Conservation (phyloP, 345 rosid species). For the Anastatica hierochuntica region DNA sequence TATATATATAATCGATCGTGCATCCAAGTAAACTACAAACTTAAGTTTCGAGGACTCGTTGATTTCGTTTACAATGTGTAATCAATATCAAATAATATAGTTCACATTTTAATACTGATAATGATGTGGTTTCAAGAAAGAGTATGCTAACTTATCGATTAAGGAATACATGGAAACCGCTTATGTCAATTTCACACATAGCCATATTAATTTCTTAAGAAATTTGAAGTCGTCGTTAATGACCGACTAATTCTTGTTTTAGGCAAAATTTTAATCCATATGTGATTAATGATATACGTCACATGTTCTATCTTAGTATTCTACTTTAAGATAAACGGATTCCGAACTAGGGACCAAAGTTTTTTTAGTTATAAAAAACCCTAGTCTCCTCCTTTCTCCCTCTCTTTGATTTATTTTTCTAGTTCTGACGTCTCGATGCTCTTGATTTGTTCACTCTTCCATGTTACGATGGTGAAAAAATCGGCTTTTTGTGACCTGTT, state of each 20-base stretch:
- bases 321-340: too few species aligned
- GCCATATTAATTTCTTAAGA: not conserved
- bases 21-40: not conserved
- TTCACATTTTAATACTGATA: not conserved
- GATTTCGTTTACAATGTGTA: not conserved
- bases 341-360: too few species aligned
- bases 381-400: too few species aligned
- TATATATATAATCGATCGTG: not conserved
- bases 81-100: not conserved
- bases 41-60: not conserved
- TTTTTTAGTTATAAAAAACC: too few species aligned
- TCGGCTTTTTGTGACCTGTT: too few species aligned
- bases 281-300: too few species aligned
- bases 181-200: not conserved
- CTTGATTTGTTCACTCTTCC: too few species aligned
- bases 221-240: not conserved
- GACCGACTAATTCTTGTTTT: not conserved
- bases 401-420: too few species aligned
- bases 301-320: too few species aligned
- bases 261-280: too few species aligned
- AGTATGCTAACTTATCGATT: not conserved
- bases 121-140: not conserved
- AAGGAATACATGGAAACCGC: not conserved
- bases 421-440: too few species aligned
- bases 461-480: too few species aligned